A percentile compares a stretch with the other conserved stretches of the same genome.
phyloP scores from a whole-genome alignment of 148 eudicot genomes.

The Agrostemma githago region DNA sequence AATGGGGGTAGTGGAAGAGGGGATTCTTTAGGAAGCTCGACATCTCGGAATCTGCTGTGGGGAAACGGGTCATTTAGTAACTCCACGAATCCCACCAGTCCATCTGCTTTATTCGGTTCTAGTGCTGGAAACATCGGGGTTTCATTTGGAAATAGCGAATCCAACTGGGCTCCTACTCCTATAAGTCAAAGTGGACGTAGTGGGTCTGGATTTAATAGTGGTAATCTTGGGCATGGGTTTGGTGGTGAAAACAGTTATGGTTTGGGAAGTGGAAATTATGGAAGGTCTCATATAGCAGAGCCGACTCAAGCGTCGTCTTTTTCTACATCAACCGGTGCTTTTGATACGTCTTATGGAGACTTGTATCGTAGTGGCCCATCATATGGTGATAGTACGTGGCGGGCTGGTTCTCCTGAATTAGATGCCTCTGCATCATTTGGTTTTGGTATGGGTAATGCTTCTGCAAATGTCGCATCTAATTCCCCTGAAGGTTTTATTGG shows the following conservation, averaged over 20 bases:
- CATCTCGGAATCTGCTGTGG: slow-evolving; percentile 51
- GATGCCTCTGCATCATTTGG: slow-evolving; percentile 62
- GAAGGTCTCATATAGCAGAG: slow-evolving; percentile 39
- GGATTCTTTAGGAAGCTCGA: slow-evolving; percentile 35
- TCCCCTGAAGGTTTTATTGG: slow-evolving; percentile 61
- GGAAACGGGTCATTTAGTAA: slow-evolving; percentile 51
- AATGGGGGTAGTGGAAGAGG: slow-evolving; percentile 21
- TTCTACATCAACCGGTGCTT: slow-evolving; percentile 41
- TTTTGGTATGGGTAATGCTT: slow-evolving; percentile 48
- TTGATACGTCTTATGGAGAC: slow-evolving; percentile 59
- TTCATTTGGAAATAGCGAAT: slow-evolving; percentile 49
- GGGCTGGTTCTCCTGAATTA: slow-evolving; percentile 48
- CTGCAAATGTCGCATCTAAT: slow-evolving; percentile 41
- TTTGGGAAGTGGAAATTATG: slow-evolving; percentile 42
- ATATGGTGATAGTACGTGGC: slow-evolving; percentile 67
- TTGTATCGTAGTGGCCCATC: slow-evolving; percentile 42
- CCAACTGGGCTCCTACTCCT: slow-evolving; percentile 50
- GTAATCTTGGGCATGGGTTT: slow-evolving; percentile 47
- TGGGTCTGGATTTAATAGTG: slow-evolving; percentile 45
- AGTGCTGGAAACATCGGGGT: slow-evolving; percentile 52
- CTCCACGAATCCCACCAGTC: slow-evolving; percentile 29
- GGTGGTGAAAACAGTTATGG: slow-evolving; percentile 43
- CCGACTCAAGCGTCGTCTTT: slow-evolving; percentile 38
- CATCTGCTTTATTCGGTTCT: slow-evolving; percentile 45
- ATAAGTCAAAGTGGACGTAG: slow-evolving; percentile 37